Evolutionary conservation across 2,329 filamentous ascomycete genomes (phyloP).

Genomic region (Ophiosphaerella narmari): DNA sequence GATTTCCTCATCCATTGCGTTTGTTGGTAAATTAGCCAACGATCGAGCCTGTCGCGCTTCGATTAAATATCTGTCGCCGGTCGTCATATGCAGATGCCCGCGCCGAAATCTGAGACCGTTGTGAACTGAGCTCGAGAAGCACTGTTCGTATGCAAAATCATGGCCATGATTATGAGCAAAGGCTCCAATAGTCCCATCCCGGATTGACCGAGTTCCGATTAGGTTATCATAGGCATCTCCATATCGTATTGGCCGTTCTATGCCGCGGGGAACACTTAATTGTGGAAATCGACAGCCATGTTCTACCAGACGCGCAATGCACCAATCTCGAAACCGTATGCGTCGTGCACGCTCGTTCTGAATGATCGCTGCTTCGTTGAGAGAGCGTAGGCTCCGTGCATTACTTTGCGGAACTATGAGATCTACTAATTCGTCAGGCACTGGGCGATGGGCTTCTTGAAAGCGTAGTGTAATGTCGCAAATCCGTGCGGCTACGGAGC

Average conservation of each 20-base stretch:
- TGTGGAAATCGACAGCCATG: too few species aligned
- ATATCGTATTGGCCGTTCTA: not conserved
- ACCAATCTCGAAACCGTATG: too few species aligned
- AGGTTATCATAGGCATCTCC: not conserved
- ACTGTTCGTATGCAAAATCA: not conserved
- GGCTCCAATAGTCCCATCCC: not conserved
- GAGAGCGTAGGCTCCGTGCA: not conserved
- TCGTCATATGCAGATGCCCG: not conserved
- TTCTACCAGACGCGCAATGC: too few species aligned
- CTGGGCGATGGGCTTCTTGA: too few species aligned
- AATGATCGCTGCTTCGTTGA: not conserved
- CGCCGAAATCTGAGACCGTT: not conserved
- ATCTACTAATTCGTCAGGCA: too few species aligned
- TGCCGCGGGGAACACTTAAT: too few species aligned
- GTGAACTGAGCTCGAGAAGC: not conserved
- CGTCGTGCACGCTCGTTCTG: not conserved
- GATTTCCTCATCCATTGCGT: conserved; percentile 10
- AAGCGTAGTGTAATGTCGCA: too few species aligned
- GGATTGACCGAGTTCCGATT: not conserved
- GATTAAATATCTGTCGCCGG: conserved; percentile 3
- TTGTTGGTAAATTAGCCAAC: conserved; percentile 7
- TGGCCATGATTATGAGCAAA: not conserved
- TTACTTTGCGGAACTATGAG: too few species aligned
- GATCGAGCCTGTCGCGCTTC: conserved; percentile 12
- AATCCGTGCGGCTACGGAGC: too few species aligned